Percentiles rank a stretch among this genome's conserved stretches.
Evolutionary conservation across 2,329 filamentous ascomycete genomes (phyloP).

Genomic region (Fusarium goolgardi): DNA sequence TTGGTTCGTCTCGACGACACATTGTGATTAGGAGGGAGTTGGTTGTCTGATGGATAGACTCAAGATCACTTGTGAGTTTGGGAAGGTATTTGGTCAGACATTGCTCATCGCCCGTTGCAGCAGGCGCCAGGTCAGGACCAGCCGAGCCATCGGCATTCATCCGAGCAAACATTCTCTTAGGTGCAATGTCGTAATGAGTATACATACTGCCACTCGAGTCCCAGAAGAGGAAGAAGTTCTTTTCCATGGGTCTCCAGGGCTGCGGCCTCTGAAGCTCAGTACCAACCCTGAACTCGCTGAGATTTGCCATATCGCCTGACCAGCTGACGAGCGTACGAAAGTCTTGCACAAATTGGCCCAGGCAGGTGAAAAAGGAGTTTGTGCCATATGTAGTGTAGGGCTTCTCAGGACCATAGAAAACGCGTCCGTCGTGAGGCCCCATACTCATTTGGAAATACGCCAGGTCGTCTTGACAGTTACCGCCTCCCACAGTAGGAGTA

Average conservation of each 20-base stretch:
- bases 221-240: slow-evolving; percentile 74
- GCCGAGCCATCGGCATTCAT: slow-evolving; percentile 59
- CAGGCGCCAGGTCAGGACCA: slow-evolving; percentile 59
- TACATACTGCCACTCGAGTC: slow-evolving; percentile 59
- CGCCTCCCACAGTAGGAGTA: slow-evolving; percentile 56
- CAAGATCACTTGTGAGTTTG: slow-evolving; percentile 48
- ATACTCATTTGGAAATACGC: slow-evolving; percentile 56
- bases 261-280: slow-evolving; percentile 65
- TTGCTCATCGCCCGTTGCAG: slow-evolving; percentile 54
- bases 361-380: slow-evolving; percentile 65
- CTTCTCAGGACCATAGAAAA: slow-evolving; percentile 64
- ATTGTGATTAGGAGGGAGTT: slow-evolving; percentile 68
- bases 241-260: slow-evolving; percentile 62
- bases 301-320: slow-evolving; percentile 46
- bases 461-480: slow-evolving; percentile 59
- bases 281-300: slow-evolving; percentile 54
- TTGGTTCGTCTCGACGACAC: slow-evolving; percentile 60
- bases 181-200: slow-evolving; percentile 64
- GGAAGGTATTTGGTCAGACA: slow-evolving; percentile 63
- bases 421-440: slow-evolving; percentile 69
- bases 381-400: slow-evolving; percentile 67
- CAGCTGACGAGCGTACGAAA: slow-evolving; percentile 62
- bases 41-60: slow-evolving; percentile 69
- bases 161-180: slow-evolving; percentile 61
- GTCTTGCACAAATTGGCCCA: slow-evolving; percentile 68